phyloP scores from a whole-genome alignment of 2,329 filamentous ascomycete genomes.

The Aureobasidium melanogenum region DNA sequence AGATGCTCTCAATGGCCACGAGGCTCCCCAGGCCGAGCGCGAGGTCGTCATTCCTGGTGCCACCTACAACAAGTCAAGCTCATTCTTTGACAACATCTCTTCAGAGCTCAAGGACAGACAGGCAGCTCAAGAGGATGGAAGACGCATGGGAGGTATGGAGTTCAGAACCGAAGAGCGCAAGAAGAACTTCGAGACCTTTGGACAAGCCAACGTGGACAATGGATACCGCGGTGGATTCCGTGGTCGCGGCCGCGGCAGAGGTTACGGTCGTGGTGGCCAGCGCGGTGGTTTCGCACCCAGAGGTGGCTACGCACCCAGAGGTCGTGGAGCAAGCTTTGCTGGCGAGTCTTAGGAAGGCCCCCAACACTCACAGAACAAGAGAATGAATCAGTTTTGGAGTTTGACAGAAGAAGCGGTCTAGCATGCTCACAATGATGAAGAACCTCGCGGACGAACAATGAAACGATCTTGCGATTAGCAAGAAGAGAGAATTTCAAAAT shows the following conservation, averaged over 20 bases:
- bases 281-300: constrained; percentile 1
- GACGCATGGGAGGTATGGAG: constrained; percentile 59
- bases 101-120: constrained; percentile 85
- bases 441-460: constrained; percentile 1
- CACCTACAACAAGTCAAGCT: constrained; percentile 73
- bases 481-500: background rate
- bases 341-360: constrained; percentile 1
- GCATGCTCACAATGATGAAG: background rate
- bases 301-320: background rate
- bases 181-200: constrained; percentile 96
- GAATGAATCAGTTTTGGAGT: background rate
- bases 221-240: constrained; percentile 66
- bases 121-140: constrained; percentile 54
- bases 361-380: background rate
- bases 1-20: constrained; percentile 28
- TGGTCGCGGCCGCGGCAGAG: constrained; percentile 67
- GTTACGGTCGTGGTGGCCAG: constrained; percentile 34
- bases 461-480: background rate
- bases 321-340: constrained; percentile 2
- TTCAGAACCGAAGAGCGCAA: constrained; percentile 89
- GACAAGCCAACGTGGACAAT: constrained; percentile 85
- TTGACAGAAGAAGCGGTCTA: background rate
- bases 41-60: constrained; percentile 37
- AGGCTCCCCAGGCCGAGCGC: constrained; percentile 27
- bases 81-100: constrained; percentile 98